These are phyloP conservation scores for Collybiopsis confluens DNA, from an alignment of 768 basidiomycete genomes.

Conservation along the genomic window DNA sequence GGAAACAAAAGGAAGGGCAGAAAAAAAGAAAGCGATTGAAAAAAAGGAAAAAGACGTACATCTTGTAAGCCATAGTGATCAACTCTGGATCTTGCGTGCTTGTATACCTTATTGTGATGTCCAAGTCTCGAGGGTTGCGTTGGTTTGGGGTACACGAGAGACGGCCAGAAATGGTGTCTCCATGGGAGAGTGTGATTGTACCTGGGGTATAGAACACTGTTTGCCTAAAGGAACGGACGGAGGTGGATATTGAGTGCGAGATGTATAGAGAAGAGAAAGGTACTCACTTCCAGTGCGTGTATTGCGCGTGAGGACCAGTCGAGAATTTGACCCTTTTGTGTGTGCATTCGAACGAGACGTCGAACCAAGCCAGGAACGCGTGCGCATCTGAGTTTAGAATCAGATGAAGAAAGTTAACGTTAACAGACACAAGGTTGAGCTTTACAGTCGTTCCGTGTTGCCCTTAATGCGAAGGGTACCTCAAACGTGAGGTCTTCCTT, in stretches of 20 bases:
- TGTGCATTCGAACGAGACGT: constrained; percentile 90
- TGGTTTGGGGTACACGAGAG: constrained; percentile 84
- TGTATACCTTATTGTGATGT: constrained; percentile 79
- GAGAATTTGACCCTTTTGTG: constrained; percentile 96
- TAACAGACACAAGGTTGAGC: constrained; percentile 11
- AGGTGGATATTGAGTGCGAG: neutral
- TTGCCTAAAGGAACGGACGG: constrained; percentile 48
- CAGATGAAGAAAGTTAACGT: neutral
- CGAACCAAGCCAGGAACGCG: constrained; percentile 99
- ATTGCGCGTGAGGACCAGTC: constrained; percentile 95
- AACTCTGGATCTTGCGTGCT: constrained; percentile 28
- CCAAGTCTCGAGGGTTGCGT: constrained; percentile 92
- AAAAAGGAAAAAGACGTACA: constrained; percentile 54
- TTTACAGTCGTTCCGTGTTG: constrained; percentile 90
- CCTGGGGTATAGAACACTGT: constrained; percentile 96
- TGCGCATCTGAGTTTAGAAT: constrained; percentile 64
- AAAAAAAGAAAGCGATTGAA: constrained; percentile 8
- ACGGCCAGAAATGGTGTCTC: constrained; percentile 68
- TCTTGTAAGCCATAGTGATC: constrained; percentile 66
- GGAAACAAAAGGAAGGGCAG: constrained; percentile 10
- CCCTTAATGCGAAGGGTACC: constrained; percentile 71
- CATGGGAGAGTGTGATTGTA: constrained; percentile 64
- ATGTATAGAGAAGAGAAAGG: neutral
- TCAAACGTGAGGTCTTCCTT: constrained; percentile 93
- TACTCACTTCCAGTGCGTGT: constrained; percentile 94